phyloP scores from a whole-genome alignment of 495 filamentous ascomycete genomes.

The Tetracladium setigerum region DNA sequence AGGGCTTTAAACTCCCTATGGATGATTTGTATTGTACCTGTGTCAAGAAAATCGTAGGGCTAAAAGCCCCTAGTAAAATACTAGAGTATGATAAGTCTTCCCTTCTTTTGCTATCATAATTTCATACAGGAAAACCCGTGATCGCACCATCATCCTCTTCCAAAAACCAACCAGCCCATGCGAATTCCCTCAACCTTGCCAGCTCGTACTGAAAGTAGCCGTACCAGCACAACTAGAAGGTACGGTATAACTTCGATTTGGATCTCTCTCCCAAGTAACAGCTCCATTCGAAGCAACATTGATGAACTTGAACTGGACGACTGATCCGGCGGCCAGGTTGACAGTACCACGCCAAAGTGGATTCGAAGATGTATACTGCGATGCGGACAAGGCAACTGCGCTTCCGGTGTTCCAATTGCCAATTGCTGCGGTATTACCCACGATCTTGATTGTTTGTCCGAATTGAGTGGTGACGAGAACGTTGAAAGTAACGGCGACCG shows the following conservation, averaged over 20 bases:
- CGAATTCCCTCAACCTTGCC: constrained; percentile 16
- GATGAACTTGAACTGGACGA: constrained; percentile 64
- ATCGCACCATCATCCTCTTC: too few species aligned
- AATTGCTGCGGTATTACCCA: constrained; percentile 21
- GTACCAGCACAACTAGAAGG: constrained; percentile 38
- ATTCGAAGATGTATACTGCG: constrained; percentile 20
- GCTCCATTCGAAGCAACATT: constrained; percentile 43
- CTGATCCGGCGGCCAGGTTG: constrained; percentile 30
- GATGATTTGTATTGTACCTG: too few species aligned
- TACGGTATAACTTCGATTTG: constrained; percentile 53
- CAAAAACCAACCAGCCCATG: too few species aligned
- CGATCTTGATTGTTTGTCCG: constrained; percentile 38
- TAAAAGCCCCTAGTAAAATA: too few species aligned
- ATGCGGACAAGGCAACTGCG: constrained; percentile 18
- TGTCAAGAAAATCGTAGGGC: too few species aligned
- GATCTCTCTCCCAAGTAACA: constrained; percentile 56
- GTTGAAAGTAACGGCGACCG: constrained; percentile 29
- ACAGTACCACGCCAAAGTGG: constrained; percentile 28
- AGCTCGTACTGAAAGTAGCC: constrained; percentile 30
- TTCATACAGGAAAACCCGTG: too few species aligned
- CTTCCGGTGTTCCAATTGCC: constrained; percentile 22
- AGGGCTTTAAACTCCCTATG: too few species aligned
- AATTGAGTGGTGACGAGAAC: constrained; percentile 37
- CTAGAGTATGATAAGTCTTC: too few species aligned
- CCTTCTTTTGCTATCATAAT: too few species aligned